These are phyloP conservation scores for Coemansia sp. DNA, from an alignment of 192 early-diverging fungal genomes.

Conservation along the genomic window DNA sequence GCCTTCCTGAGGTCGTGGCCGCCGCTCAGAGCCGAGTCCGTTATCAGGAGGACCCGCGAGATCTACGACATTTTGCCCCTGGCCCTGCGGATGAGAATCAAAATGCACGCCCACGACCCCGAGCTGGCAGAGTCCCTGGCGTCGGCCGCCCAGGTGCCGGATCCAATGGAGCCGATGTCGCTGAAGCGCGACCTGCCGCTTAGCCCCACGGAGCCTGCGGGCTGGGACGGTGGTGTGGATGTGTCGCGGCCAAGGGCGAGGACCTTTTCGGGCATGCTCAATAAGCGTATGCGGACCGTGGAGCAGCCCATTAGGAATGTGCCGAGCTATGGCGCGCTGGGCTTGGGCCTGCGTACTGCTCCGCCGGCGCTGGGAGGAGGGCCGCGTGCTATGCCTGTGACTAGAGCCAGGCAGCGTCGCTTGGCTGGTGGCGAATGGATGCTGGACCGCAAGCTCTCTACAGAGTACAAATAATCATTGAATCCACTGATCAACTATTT, in stretches of 20 bases:
- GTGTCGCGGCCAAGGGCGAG: slow-evolving; percentile 20
- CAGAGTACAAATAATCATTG: too few relatives aligned
- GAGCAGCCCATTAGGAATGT: not conserved
- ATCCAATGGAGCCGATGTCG: slow-evolving; percentile 17
- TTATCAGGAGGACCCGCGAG: slow-evolving; percentile 48
- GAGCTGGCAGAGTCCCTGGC: slow-evolving; percentile 41
- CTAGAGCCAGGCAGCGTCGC: not conserved
- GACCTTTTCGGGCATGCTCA: slow-evolving; percentile 41
- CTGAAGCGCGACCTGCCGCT: slow-evolving; percentile 45
- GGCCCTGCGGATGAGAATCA: slow-evolving; percentile 24
- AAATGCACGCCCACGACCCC: slow-evolving; percentile 45
- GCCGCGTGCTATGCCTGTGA: not conserved
- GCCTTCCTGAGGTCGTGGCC: slow-evolving; percentile 47
- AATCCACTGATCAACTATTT: too few relatives aligned
- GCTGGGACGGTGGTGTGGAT: not conserved
- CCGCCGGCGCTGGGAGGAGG: not conserved
- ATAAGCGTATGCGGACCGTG: slow-evolving; percentile 31
- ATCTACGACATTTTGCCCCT: slow-evolving; percentile 40
- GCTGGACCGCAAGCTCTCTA: not conserved
- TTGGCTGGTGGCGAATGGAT: not conserved
- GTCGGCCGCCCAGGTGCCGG: slow-evolving; percentile 24
- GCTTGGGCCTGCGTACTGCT: slow-evolving; percentile 11
- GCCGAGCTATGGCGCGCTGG: slow-evolving; percentile 19
- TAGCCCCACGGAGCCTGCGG: slow-evolving; percentile 14
- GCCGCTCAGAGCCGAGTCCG: slow-evolving; percentile 43